Conservation (phyloP, 352 stramenopile genomes). For the Phytophthora multivora region DNA sequence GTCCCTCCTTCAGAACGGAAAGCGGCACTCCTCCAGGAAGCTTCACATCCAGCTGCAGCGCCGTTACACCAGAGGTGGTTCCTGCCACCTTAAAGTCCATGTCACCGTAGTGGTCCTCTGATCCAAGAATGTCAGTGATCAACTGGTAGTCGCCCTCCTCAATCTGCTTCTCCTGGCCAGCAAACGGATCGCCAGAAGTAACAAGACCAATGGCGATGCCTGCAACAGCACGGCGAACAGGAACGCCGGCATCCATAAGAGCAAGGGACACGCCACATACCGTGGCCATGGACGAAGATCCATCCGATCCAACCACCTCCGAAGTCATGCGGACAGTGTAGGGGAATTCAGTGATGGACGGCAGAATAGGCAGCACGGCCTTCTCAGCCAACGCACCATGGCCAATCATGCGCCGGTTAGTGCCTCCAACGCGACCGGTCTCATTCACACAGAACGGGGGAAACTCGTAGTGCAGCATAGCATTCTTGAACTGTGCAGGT, state of each 20-base stretch:
- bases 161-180: conserved; percentile 58
- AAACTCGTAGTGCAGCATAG: conserved; percentile 99
- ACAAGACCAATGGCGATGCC: conserved; percentile 96
- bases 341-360: conserved; percentile 92
- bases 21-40: conserved; percentile 87
- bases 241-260: conserved; percentile 97
- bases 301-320: conserved; percentile 95
- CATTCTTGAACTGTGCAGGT: conserved; percentile 62
- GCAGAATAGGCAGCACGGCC: conserved; percentile 93
- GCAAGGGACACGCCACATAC: conserved; percentile 97
- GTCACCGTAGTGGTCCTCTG: conserved; percentile 97
- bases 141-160: conserved; percentile 81
- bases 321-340: conserved; percentile 97
- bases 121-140: conserved; percentile 97
- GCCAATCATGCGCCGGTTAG: conserved; percentile 94
- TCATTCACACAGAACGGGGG: conserved; percentile 97
- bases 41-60: conserved; percentile 98
- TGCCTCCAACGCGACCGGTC: conserved; percentile 84
- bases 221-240: conserved; percentile 92
- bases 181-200: conserved; percentile 69
- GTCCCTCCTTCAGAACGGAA: conserved; percentile 81
- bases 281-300: conserved; percentile 96
- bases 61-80: conserved; percentile 91
- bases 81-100: conserved; percentile 99
- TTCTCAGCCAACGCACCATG: conserved; percentile 98